Conservation (phyloP, 768 basidiomycete species). For the Tulasnella sp. region DNA sequence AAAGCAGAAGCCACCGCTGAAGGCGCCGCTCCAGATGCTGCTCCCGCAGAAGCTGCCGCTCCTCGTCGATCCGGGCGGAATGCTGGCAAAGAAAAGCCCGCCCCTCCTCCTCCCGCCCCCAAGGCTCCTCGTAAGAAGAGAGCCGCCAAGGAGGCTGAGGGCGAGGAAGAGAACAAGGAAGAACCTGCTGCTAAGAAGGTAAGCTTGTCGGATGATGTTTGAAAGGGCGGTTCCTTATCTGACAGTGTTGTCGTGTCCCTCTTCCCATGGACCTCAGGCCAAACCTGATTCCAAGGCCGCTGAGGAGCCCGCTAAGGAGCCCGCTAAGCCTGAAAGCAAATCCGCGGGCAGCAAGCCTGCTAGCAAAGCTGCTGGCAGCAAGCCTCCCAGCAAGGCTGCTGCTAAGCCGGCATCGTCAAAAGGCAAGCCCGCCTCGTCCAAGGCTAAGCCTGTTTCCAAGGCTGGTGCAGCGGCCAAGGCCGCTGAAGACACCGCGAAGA, state of each 20-base stretch:
- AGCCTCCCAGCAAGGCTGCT: conserved; percentile 21
- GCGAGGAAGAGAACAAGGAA: conserved; percentile 21
- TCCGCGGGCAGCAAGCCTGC: conserved; percentile 14
- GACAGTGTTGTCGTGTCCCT: background rate
- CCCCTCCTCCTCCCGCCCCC: conserved; percentile 22
- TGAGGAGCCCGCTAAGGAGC: conserved; percentile 29
- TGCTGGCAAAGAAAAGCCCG: conserved; percentile 31
- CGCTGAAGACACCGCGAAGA: conserved; percentile 19
- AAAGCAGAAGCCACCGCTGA: conserved; percentile 16
- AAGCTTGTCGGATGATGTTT: background rate
- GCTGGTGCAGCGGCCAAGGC: conserved; percentile 11
- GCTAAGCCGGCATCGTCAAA: conserved; percentile 15
- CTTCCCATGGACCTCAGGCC: background rate
- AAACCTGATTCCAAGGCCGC: conserved; percentile 27
- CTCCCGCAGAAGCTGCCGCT: conserved; percentile 34
- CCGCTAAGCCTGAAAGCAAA: conserved; percentile 25
- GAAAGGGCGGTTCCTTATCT: conserved; percentile 1
- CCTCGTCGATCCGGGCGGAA: conserved; percentile 50
- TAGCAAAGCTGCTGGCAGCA: conserved; percentile 15
- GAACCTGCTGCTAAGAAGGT: conserved; percentile 25
- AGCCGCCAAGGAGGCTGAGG: conserved; percentile 34
- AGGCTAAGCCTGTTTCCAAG: conserved; percentile 20
- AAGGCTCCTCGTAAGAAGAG: conserved; percentile 29
- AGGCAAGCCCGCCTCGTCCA: conserved; percentile 19
- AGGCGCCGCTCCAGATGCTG: conserved; percentile 32